These are phyloP conservation scores for Trypanosoma cruzi DNA, from an alignment of 208 protist species.

Conservation along the genomic window DNA sequence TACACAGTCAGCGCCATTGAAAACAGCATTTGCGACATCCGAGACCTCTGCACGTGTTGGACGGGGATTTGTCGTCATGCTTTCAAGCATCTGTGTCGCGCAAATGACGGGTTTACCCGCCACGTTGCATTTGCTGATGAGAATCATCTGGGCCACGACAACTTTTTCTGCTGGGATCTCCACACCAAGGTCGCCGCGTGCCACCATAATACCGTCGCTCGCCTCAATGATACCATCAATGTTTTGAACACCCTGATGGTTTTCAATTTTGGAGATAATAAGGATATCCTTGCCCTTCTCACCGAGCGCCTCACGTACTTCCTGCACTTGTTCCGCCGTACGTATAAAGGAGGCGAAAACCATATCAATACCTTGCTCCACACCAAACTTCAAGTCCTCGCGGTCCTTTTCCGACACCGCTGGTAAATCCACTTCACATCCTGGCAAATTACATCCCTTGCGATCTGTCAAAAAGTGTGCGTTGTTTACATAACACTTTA, in stretches of 20 bases:
- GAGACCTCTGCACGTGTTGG: conserved; percentile 99
- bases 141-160: conserved; percentile 98
- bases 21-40: conserved; percentile 98
- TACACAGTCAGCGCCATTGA: conserved; percentile 98
- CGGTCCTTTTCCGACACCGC: conserved; percentile 94
- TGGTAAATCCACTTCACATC: conserved; percentile 86
- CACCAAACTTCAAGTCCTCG: conserved; percentile 93
- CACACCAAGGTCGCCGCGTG: conserved; percentile 98
- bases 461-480: conserved; percentile 76
- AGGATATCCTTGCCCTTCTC: conserved; percentile 89
- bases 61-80: conserved; percentile 96
- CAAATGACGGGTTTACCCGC: conserved; percentile 98
- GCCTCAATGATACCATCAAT: conserved; percentile 98
- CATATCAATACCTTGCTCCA: conserved; percentile 97
- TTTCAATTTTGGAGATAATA: conserved; percentile 99
- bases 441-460: conserved; percentile 90
- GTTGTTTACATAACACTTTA: conserved; percentile 87
- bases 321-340: conserved; percentile 92
- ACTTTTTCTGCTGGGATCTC: conserved; percentile 98
- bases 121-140: conserved; percentile 98
- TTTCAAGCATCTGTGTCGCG: conserved; percentile 99
- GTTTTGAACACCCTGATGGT: conserved; percentile 97
- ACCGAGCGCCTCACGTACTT: conserved; percentile 93
- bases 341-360: conserved; percentile 99
- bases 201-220: conserved; percentile 99